Evolutionary conservation across 73 alveolate genomes (phyloP), one percentile per base, ranked within the genome.

Genomic region (Effrenium voratum): DNA sequence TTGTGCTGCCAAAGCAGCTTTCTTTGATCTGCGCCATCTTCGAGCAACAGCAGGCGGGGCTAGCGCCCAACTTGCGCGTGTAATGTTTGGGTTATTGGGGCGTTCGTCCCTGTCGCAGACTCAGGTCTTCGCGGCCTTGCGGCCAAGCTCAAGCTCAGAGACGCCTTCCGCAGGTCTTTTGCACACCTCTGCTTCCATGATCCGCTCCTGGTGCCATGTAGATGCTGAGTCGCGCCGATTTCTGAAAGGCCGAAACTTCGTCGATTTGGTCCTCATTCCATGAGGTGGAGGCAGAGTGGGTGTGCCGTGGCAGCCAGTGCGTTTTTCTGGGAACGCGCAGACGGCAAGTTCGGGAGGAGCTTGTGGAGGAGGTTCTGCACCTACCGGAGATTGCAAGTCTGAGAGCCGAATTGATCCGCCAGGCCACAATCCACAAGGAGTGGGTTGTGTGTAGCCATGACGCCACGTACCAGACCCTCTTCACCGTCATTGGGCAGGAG

Each of bases 381-480:
- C 36, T 50, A 41, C 73, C 93, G 22, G 32, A 19, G 6, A 52
- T 82, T 12, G 40, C 0, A 32, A 32, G 49, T 50, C 38, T 82
- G 72, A 15, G 93, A 36, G 57, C 6, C 40, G 43, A n/a, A n/a
- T 34, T 82, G 36, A 13, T 82, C 2, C 13, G 3, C 12, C 26
- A 30, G 6, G 93, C 93, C 36, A 82, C 93, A 2, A 34, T 16
- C 49, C 40, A 45, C 13, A 24, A 49, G 49, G 93, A 82, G 38
- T 82, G 93, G 93, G 15, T 82, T 8, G 93, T 82, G n/a, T 16
- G 57, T 38, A 50, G 93, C 41, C 93, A 82, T 75, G 93, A 82
- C 49, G 93, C 93, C 76, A 82, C 93, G 12, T 82, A 49, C 50
- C 93, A 82, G 22, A 50, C 76, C 76, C 59, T 82, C 76, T 82